Conservation (phyloP, 2,329 filamentous ascomycete species). For the Akanthomyces lecanii region DNA sequence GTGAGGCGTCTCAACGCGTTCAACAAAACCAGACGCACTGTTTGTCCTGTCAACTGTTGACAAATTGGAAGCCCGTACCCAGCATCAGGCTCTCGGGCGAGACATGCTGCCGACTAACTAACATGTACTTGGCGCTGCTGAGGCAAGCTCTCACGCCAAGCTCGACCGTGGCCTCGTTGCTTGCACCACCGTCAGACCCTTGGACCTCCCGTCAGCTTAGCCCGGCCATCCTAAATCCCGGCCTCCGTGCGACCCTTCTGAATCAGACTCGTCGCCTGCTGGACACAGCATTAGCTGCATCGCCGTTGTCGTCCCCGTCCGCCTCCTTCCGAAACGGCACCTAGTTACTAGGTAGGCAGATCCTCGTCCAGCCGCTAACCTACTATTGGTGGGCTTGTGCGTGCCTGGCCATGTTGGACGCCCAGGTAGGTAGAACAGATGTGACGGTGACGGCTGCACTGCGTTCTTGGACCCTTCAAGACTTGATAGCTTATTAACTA, state of each 20-base stretch:
- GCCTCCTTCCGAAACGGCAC: constrained; percentile 4
- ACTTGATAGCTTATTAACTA: not conserved
- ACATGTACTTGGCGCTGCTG: not conserved
- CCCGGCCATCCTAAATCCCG: no score
- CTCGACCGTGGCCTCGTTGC: not conserved
- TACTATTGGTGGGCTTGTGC: not conserved
- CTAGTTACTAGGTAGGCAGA: no score
- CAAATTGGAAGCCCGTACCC: no score
- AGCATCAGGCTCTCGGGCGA: not conserved
- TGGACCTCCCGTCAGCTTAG: no score
- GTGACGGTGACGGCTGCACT: not conserved
- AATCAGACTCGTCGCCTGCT: not conserved
- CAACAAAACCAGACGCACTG: not conserved
- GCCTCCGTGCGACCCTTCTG: not conserved
- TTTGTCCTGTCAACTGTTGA: no score
- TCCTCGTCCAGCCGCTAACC: not conserved
- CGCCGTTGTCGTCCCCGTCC: not conserved
- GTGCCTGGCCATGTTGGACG: not conserved
- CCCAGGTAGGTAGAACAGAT: not conserved
- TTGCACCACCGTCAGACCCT: no score
- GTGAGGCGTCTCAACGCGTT: not conserved
- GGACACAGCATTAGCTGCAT: constrained; percentile 4
- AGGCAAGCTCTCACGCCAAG: not conserved
- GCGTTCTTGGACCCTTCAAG: not conserved
- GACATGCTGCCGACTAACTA: not conserved